Conservation (phyloP, 2,329 filamentous ascomycete genomes). For the Thermochaetoides dissita region DNA sequence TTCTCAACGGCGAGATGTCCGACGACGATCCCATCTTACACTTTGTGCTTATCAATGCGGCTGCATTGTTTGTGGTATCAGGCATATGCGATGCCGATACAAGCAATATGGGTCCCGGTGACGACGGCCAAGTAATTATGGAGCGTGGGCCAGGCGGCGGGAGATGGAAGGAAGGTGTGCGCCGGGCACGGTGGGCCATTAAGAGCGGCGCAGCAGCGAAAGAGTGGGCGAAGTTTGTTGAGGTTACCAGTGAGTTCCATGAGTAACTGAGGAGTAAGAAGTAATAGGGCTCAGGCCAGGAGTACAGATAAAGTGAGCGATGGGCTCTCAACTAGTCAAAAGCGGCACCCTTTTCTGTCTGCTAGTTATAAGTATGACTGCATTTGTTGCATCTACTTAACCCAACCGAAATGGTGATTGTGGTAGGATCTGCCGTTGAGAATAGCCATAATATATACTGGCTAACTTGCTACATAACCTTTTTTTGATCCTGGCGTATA, state of each 20-base stretch:
- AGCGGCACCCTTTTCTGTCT: too few relatives aligned
- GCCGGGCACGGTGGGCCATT: conserved; percentile 76
- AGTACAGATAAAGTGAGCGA: too few relatives aligned
- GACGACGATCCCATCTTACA: conserved; percentile 74
- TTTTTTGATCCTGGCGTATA: too few relatives aligned
- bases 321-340: too few relatives aligned
- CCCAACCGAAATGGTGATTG: too few relatives aligned
- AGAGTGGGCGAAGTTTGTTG: conserved; percentile 72
- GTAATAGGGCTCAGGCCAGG: too few relatives aligned
- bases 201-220: conserved; percentile 74
- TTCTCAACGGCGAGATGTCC: conserved; percentile 59
- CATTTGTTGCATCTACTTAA: too few relatives aligned
- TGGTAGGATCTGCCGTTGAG: too few relatives aligned
- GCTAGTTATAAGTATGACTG: too few relatives aligned
- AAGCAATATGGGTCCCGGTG: conserved; percentile 65
- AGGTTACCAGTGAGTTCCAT: conserved; percentile 50
- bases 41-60: conserved; percentile 90
- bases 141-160: conserved; percentile 76
- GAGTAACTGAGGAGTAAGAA: conserved; percentile 4
- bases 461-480: too few relatives aligned
- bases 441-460: too few relatives aligned
- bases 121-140: conserved; percentile 65
- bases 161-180: conserved; percentile 88
- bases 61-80: conserved; percentile 70
- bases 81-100: conserved; percentile 75